Evolutionary conservation across 192 early-diverging fungal genomes (phyloP).

Genomic region (Backusella luteola): DNA sequence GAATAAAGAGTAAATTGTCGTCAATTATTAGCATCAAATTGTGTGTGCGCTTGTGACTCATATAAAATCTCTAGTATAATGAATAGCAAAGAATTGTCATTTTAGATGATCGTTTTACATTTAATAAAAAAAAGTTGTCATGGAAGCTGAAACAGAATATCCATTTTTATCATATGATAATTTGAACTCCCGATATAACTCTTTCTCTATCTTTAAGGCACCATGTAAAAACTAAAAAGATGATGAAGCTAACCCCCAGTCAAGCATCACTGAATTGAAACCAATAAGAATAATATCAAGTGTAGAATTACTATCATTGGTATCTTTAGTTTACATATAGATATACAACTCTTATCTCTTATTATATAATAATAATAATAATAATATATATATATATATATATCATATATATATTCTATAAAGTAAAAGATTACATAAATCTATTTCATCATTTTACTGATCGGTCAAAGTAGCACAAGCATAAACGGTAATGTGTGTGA

Average conservation of each 20-base stretch:
- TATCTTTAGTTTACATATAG: neutral
- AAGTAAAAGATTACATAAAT: neutral
- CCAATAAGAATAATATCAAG: neutral
- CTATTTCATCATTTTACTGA: neutral
- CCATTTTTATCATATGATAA: neutral
- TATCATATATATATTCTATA: neutral
- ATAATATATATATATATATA: too few relatives aligned
- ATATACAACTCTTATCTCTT: neutral
- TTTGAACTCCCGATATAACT: neutral
- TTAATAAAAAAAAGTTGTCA: neutral
- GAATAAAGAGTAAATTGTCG: neutral
- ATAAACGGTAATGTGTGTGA: neutral
- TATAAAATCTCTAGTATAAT: neutral
- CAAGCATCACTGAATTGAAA: neutral
- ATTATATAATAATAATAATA: slow-evolving; percentile 2
- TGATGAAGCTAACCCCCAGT: neutral
- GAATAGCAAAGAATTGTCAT: neutral
- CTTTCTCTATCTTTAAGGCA: neutral
- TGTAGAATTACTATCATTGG: neutral
- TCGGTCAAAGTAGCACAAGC: neutral
- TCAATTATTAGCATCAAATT: neutral
- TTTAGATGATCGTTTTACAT: neutral
- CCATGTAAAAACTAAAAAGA: neutral
- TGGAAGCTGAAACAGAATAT: neutral
- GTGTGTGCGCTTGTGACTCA: neutral